These are phyloP conservation scores for Earliella scabrosa DNA, from an alignment of 1,284 basidiomycete genomes.

Conservation along the genomic window DNA sequence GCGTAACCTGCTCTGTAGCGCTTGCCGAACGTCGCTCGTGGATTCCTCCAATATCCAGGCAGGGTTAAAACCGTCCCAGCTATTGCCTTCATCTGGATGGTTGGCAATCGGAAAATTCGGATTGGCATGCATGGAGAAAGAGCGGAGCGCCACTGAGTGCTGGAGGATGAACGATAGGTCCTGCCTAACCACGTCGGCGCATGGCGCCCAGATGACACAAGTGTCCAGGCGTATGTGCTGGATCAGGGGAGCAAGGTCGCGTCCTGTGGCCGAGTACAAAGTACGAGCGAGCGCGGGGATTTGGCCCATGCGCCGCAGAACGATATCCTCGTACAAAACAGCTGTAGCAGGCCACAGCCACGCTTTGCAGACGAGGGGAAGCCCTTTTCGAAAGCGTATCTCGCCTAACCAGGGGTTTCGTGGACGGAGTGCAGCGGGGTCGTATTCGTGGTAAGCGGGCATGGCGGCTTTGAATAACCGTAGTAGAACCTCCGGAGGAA, in stretches of 20 bases:
- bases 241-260: slow-evolving; percentile 1
- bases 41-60: slow-evolving; percentile 6
- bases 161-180: slow-evolving; percentile 8
- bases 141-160: slow-evolving; percentile 7
- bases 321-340: slow-evolving; percentile 18
- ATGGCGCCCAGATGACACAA: slow-evolving; percentile 11
- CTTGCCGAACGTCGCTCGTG: background rate
- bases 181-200: slow-evolving; percentile 7
- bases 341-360: slow-evolving; percentile 15
- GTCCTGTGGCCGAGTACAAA: background rate
- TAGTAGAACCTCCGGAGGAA: slow-evolving; percentile 15
- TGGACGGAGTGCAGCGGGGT: slow-evolving; percentile 9
- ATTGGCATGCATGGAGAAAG: slow-evolving; percentile 8
- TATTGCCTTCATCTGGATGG: background rate
- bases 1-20: background rate
- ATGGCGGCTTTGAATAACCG: slow-evolving; percentile 11
- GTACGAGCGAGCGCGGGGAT: slow-evolving; percentile 14
- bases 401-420: slow-evolving; percentile 9
- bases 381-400: slow-evolving; percentile 14
- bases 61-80: slow-evolving; percentile 9
- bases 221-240: slow-evolving; percentile 13
- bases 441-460: slow-evolving; percentile 4
- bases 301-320: slow-evolving; percentile 18
- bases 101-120: slow-evolving; percentile 5
- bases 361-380: slow-evolving; percentile 14